phyloP scores from a whole-genome alignment of 192 early-diverging fungal species.

The Rhizophlyctis rosea region DNA sequence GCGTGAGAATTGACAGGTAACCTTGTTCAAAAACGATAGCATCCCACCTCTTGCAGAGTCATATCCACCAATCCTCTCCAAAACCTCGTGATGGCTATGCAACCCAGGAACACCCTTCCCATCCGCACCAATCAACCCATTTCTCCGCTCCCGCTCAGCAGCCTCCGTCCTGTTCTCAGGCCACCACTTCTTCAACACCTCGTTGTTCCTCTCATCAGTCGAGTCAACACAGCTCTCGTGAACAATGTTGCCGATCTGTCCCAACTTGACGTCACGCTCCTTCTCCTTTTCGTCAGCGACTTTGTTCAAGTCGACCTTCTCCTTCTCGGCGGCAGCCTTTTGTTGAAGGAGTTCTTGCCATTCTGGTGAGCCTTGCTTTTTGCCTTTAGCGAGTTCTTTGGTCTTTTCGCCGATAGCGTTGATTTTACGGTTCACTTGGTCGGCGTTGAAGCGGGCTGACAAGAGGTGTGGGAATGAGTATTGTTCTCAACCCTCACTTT shows the following conservation, averaged over 20 bases:
- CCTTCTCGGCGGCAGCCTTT: conserved; percentile 70
- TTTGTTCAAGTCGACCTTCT: conserved; percentile 59
- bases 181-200: conserved; percentile 48
- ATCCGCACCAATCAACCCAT: conserved; percentile 40
- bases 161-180: conserved; percentile 45
- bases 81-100: conserved; percentile 84
- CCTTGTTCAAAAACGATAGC: not conserved
- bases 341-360: conserved; percentile 53
- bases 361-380: conserved; percentile 32
- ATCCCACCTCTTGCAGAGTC: conserved; percentile 73
- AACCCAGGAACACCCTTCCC: conserved; percentile 55
- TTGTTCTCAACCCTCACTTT: not conserved
- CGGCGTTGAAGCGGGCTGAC: conserved; percentile 78
- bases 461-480: not conserved
- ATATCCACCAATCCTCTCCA: conserved; percentile 86
- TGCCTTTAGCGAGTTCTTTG: conserved; percentile 77
- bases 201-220: conserved; percentile 71
- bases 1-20: not conserved
- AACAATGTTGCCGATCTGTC: conserved; percentile 87
- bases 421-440: conserved; percentile 85
- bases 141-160: conserved; percentile 31
- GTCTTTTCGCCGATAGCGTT: conserved; percentile 94
- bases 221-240: conserved; percentile 87
- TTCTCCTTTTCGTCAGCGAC: conserved; percentile 67
- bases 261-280: conserved; percentile 59